Percentiles rank a stretch among this genome's conserved stretches.
Conservation (phyloP, 345 rosid genomes). For the Capsella bursapastoris region DNA sequence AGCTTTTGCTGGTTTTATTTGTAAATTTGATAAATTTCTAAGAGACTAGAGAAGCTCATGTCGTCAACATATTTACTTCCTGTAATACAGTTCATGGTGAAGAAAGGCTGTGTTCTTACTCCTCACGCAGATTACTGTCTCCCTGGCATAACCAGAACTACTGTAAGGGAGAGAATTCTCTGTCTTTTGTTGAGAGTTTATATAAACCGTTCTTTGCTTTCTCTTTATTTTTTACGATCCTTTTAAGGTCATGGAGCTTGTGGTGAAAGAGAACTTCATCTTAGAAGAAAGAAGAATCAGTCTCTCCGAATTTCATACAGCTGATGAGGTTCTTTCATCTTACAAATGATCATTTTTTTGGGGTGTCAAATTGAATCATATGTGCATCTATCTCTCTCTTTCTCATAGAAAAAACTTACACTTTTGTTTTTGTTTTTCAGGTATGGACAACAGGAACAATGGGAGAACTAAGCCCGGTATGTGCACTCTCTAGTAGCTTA, state of each 20-base stretch:
- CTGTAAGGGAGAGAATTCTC: conserved; percentile 50
- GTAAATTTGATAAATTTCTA: too few species aligned
- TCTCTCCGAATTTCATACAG: conserved; percentile 84
- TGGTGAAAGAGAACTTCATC: conserved; percentile 63
- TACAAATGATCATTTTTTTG: too few species aligned
- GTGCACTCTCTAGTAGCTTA: conserved; percentile 21
- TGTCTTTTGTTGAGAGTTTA: background rate
- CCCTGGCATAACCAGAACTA: conserved; percentile 87
- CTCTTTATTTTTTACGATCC: background rate
- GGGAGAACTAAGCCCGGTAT: conserved; percentile 90
- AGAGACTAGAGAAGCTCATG: too few species aligned
- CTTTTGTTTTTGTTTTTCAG: conserved; percentile 43
- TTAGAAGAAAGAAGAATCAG: conserved; percentile 77
- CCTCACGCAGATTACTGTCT: conserved; percentile 96
- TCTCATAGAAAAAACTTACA: background rate
- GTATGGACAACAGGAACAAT: conserved; percentile 93
- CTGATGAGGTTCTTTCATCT: conserved; percentile 68
- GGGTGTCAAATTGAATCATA: background rate
- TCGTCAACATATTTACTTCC: background rate
- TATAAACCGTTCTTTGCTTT: background rate
- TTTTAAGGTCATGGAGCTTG: conserved; percentile 82
- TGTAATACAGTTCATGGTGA: conserved; percentile 69
- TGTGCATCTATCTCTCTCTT: background rate
- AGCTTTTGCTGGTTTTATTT: background rate
- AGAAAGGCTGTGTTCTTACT: conserved; percentile 79